Percentiles rank a stretch among this genome's conserved stretches.
These are phyloP conservation scores for Botryotinia convoluta DNA, from an alignment of 2,329 filamentous ascomycete species.

Conservation along the genomic window DNA sequence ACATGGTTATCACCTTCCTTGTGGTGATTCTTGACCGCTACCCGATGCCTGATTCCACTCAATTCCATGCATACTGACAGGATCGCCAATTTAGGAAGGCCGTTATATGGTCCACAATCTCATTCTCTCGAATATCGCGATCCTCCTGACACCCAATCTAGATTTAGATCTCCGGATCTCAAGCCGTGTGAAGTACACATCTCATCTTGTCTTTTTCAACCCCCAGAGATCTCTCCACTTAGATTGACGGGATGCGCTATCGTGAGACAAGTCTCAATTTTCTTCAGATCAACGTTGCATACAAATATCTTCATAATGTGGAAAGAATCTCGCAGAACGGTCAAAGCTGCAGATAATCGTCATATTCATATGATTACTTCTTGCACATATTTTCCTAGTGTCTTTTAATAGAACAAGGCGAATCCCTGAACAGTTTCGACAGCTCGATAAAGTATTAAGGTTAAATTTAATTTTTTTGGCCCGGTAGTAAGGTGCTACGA, in stretches of 20 bases:
- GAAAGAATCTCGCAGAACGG: neutral
- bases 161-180: slow-evolving; percentile 16
- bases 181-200: slow-evolving; percentile 7
- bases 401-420: neutral
- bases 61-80: neutral
- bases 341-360: neutral
- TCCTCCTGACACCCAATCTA: slow-evolving; percentile 15
- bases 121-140: neutral
- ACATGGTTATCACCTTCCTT: neutral
- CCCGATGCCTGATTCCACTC: neutral
- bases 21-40: slow-evolving; percentile 5
- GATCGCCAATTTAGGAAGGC: neutral
- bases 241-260: neutral
- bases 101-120: slow-evolving; percentile 5
- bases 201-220: neutral
- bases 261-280: slow-evolving; percentile 8
- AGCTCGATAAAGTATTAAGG: neutral
- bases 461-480: neutral
- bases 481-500: neutral
- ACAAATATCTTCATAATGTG: neutral
- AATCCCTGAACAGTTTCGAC: neutral
- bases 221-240: neutral
- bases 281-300: slow-evolving; percentile 17
- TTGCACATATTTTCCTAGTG: neutral
- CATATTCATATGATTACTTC: slow-evolving; percentile 7